These are phyloP conservation scores for Sungouiella blattae DNA, from an alignment of 805 yeast species.

Conservation along the genomic window DNA sequence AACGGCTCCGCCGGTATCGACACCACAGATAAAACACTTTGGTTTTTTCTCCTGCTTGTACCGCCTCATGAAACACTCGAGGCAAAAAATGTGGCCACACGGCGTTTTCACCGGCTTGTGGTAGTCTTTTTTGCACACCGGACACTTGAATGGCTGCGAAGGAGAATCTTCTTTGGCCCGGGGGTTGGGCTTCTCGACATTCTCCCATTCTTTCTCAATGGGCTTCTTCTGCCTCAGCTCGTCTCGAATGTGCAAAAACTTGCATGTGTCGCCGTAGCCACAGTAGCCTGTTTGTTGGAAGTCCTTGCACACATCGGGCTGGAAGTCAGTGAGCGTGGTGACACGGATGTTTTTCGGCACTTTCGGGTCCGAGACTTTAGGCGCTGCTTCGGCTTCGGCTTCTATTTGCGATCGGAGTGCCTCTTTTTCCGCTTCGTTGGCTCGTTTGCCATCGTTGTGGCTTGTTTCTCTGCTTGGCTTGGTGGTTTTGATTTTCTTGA, in stretches of 20 bases:
- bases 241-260: conserved; percentile 87
- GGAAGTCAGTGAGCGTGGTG: conserved; percentile 77
- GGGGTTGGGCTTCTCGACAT: conserved; percentile 17
- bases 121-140: conserved; percentile 55
- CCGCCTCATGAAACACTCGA: conserved; percentile 51
- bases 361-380: conserved; percentile 18
- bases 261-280: conserved; percentile 97
- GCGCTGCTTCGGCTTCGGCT: conserved; percentile 1
- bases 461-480: neutral
- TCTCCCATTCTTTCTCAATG: conserved; percentile 68
- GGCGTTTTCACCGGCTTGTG: conserved; percentile 52
- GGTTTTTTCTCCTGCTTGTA: conserved; percentile 35
- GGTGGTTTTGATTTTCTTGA: neutral
- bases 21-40: conserved; percentile 57
- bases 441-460: neutral
- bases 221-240: conserved; percentile 73
- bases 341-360: conserved; percentile 46
- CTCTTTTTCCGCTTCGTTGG: neutral
- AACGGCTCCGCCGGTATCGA: conserved; percentile 59
- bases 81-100: conserved; percentile 67
- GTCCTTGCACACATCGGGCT: conserved; percentile 93
- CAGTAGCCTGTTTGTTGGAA: conserved; percentile 88
- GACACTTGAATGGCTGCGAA: conserved; percentile 55
- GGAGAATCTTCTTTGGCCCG: conserved; percentile 16
- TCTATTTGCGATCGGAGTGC: too few species aligned